Percentiles rank a stretch among this genome's conserved stretches.
phyloP scores from a whole-genome alignment of 2,329 filamentous ascomycete species.

The Fusarium sp. region DNA sequence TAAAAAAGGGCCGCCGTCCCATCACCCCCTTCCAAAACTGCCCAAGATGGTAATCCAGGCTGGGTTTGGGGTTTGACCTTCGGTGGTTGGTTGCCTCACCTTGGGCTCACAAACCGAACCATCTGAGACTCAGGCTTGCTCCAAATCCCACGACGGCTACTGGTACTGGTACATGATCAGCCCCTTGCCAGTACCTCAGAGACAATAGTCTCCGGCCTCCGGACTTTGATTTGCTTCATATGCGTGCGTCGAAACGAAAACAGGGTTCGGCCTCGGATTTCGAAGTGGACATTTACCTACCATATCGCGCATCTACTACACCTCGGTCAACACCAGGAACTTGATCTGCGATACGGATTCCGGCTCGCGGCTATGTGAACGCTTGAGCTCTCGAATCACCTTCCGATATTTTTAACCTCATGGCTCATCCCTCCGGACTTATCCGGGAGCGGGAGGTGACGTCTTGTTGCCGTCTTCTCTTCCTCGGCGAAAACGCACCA shows the following conservation, averaged over 20 bases:
- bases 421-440: conserved; percentile 24
- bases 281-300: conserved; percentile 12
- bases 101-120: background rate
- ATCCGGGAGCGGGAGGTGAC: conserved; percentile 35
- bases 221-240: conserved; percentile 8
- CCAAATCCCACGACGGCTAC: background rate
- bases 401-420: conserved; percentile 30
- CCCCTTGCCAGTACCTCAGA: conserved; percentile 12
- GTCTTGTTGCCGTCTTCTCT: conserved; percentile 21
- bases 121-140: background rate
- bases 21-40: conserved; percentile 3
- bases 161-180: conserved; percentile 5
- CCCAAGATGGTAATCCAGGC: conserved; percentile 12
- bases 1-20: background rate
- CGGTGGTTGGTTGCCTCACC: conserved; percentile 6
- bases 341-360: conserved; percentile 33
- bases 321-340: conserved; percentile 35
- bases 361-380: conserved; percentile 37
- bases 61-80: conserved; percentile 5
- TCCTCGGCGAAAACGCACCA: conserved; percentile 29
- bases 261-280: conserved; percentile 6
- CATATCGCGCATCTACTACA: conserved; percentile 18
- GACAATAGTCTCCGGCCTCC: conserved; percentile 4
- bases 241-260: background rate
- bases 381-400: conserved; percentile 3